Evolutionary conservation across 1,284 basidiomycete genomes (phyloP).

Genomic region (Peniophora sp.): DNA sequence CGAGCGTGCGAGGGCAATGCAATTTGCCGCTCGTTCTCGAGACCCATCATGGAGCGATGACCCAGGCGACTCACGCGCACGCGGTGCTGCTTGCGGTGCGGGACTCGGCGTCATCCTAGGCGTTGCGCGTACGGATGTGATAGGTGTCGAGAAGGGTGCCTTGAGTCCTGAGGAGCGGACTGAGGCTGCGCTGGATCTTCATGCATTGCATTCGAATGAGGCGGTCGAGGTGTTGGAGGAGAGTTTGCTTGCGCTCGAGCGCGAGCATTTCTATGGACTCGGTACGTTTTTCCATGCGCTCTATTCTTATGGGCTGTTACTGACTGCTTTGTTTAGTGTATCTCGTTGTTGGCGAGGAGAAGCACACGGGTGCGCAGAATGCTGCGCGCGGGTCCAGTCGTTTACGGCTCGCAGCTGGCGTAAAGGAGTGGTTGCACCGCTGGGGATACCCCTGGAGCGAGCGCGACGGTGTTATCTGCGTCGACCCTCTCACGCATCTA

Average conservation of each 20-base stretch:
- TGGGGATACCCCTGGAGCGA: constrained; percentile 98
- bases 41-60: constrained; percentile 80
- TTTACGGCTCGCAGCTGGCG: constrained; percentile 72
- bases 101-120: constrained; percentile 83
- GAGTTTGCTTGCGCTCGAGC: constrained; percentile 84
- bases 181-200: constrained; percentile 77
- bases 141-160: constrained; percentile 40
- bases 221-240: constrained; percentile 88
- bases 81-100: constrained; percentile 75
- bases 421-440: constrained; percentile 84
- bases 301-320: constrained; percentile 1
- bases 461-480: constrained; percentile 81
- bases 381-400: constrained; percentile 73
- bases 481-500: constrained; percentile 75
- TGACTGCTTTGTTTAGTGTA: constrained; percentile 48
- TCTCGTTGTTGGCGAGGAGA: constrained; percentile 90
- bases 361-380: constrained; percentile 89
- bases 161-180: constrained; percentile 75
- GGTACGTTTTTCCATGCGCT: constrained; percentile 39
- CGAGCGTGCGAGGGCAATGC: constrained; percentile 70
- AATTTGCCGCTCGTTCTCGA: constrained; percentile 65
- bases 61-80: constrained; percentile 63
- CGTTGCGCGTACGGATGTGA: constrained; percentile 53
- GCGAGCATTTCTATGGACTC: constrained; percentile 79
- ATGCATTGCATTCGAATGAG: constrained; percentile 86